A percentile compares a stretch with the other conserved stretches of the same genome.
Conservation (phyloP, 2,329 filamentous ascomycete species). For the Fusarium piperis region DNA sequence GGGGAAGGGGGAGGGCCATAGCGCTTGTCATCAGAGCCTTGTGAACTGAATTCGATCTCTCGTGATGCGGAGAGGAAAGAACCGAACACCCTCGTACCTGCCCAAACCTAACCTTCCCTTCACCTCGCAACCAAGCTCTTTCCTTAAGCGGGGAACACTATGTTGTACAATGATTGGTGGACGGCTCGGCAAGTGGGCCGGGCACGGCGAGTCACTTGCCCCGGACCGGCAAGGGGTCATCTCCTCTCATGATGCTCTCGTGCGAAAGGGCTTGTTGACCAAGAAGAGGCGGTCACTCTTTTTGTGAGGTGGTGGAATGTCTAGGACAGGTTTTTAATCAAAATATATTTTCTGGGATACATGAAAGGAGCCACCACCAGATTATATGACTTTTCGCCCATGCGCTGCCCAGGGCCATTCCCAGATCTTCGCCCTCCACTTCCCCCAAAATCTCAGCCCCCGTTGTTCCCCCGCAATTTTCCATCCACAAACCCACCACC, state of each 20-base stretch:
- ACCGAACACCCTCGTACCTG: constrained; percentile 16
- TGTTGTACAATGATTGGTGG: constrained; percentile 31
- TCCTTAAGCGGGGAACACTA: constrained; percentile 26
- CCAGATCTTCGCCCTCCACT: neutral
- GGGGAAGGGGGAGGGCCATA: neutral
- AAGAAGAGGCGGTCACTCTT: constrained; percentile 15
- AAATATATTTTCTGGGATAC: neutral
- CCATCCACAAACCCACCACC: constrained; percentile 10
- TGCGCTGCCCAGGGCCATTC: neutral
- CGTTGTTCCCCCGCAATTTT: constrained; percentile 12
- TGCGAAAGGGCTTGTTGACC: constrained; percentile 20
- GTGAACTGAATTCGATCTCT: constrained; percentile 23
- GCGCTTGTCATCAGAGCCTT: constrained; percentile 5
- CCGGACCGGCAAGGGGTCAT: constrained; percentile 20
- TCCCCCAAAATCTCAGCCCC: constrained; percentile 6
- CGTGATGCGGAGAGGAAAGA: constrained; percentile 29
- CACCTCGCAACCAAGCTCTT: constrained; percentile 15
- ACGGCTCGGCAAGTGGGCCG: constrained; percentile 6
- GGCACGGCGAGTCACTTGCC: constrained; percentile 11
- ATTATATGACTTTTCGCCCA: neutral
- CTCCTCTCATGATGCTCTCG: constrained; percentile 10
- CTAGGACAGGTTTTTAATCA: neutral
- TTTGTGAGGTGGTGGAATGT: neutral
- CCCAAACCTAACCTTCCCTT: constrained; percentile 31
- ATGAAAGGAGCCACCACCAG: neutral